These are phyloP conservation scores for Penicillium sp. DNA, from an alignment of 2,329 filamentous ascomycete genomes.

Conservation along the genomic window DNA sequence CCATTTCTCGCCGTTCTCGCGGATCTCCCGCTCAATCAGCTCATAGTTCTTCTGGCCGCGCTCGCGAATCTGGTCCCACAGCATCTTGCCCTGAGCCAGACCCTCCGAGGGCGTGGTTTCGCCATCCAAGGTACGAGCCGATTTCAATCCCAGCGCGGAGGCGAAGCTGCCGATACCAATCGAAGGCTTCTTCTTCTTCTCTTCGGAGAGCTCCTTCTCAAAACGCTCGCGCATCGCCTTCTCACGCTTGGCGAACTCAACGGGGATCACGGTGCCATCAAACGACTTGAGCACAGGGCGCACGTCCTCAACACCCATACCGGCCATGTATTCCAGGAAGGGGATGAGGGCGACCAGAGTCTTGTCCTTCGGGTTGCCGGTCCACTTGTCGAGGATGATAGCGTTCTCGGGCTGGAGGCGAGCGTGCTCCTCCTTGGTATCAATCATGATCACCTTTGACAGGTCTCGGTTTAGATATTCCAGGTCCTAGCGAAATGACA, in stretches of 20 bases:
- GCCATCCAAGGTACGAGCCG: constrained; percentile 56
- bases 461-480: constrained; percentile 94
- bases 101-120: constrained; percentile 68
- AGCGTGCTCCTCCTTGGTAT: constrained; percentile 76
- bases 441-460: constrained; percentile 90
- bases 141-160: constrained; percentile 70
- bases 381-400: constrained; percentile 86
- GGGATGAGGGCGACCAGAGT: constrained; percentile 85
- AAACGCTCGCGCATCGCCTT: constrained; percentile 79
- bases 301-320: constrained; percentile 85
- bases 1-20: constrained; percentile 91
- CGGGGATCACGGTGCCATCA: constrained; percentile 79
- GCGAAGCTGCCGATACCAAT: constrained; percentile 62
- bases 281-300: constrained; percentile 82
- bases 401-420: constrained; percentile 94
- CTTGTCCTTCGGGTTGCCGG: constrained; percentile 72
- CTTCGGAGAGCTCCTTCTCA: constrained; percentile 65
- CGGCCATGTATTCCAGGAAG: constrained; percentile 94
- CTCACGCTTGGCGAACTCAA: constrained; percentile 84
- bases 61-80: constrained; percentile 90
- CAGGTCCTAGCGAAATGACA: constrained; percentile 71
- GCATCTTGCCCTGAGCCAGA: constrained; percentile 88
- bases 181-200: constrained; percentile 58
- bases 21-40: constrained; percentile 80
- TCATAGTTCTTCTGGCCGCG: constrained; percentile 86